Conservation (phyloP, 1,284 basidiomycete genomes). For the Rhodotorula sp. region DNA sequence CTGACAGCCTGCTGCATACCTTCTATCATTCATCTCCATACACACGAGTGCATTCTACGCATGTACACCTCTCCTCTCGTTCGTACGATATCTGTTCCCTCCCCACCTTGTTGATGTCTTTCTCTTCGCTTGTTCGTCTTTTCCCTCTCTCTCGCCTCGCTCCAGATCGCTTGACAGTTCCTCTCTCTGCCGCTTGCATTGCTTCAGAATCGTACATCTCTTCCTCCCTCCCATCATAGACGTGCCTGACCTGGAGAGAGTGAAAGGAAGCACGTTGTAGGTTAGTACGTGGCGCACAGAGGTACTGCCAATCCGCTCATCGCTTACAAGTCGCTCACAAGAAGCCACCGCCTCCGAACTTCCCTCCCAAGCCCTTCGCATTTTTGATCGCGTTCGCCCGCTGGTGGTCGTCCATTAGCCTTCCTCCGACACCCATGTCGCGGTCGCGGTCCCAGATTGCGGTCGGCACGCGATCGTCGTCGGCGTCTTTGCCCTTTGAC, state of each 20-base stretch:
- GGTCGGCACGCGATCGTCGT: slow-evolving; percentile 58
- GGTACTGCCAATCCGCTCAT: background rate
- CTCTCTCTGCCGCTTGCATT: no score
- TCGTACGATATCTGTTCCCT: background rate
- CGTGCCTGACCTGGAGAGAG: no score
- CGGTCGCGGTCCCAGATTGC: slow-evolving; percentile 83
- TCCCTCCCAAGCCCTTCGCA: slow-evolving; percentile 56
- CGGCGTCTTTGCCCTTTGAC: slow-evolving; percentile 46
- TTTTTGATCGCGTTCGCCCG: slow-evolving; percentile 73
- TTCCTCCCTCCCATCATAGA: no score
- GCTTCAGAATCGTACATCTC: no score
- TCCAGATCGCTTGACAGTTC: no score
- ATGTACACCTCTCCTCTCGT: background rate
- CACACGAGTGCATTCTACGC: no score
- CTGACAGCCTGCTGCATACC: background rate
- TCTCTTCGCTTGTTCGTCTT: background rate
- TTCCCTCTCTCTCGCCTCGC: background rate
- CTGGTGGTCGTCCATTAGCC: slow-evolving; percentile 78
- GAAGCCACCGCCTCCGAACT: slow-evolving; percentile 40
- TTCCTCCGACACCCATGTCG: slow-evolving; percentile 79
- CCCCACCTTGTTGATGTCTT: background rate
- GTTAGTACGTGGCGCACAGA: background rate
- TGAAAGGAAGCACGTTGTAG: no score
- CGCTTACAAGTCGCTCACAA: slow-evolving; percentile 13
- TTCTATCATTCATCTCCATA: background rate